A percentile compares a stretch with the other conserved stretches of the same genome.
These are phyloP conservation scores for Fusarium torreyae DNA, from an alignment of 2,329 filamentous ascomycete genomes.

Conservation along the genomic window DNA sequence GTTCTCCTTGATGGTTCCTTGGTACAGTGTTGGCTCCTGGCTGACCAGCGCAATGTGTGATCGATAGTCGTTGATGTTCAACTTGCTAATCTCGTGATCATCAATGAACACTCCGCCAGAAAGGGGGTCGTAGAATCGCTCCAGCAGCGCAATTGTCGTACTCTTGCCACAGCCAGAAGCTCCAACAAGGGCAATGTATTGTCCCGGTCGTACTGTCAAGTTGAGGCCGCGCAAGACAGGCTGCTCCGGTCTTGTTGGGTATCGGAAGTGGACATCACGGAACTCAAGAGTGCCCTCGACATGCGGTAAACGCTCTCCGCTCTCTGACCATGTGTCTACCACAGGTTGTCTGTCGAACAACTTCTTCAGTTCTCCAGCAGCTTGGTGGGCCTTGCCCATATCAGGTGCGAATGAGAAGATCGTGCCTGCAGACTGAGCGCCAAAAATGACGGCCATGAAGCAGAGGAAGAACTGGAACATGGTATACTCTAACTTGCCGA, in stretches of 20 bases:
- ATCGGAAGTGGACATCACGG: slow-evolving; percentile 92
- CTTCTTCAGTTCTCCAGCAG: slow-evolving; percentile 83
- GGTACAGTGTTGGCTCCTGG: slow-evolving; percentile 95
- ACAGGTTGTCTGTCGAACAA: slow-evolving; percentile 86
- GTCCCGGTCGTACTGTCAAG: slow-evolving; percentile 79
- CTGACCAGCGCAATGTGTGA: slow-evolving; percentile 88
- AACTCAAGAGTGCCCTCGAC: slow-evolving; percentile 90
- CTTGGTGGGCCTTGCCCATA: slow-evolving; percentile 92
- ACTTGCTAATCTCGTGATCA: slow-evolving; percentile 81
- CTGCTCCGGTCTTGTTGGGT: slow-evolving; percentile 91
- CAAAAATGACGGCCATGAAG: slow-evolving; percentile 90
- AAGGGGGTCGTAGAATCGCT: slow-evolving; percentile 94
- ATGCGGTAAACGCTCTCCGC: slow-evolving; percentile 73
- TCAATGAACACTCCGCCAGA: slow-evolving; percentile 86
- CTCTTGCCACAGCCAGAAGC: slow-evolving; percentile 95
- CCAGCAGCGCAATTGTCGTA: slow-evolving; percentile 91
- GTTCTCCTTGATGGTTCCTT: slow-evolving; percentile 92
- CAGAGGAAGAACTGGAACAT: slow-evolving; percentile 94
- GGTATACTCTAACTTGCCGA: slow-evolving; percentile 78
- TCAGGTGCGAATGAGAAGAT: slow-evolving; percentile 93
- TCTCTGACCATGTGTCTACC: slow-evolving; percentile 85
- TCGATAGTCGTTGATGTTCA: slow-evolving; percentile 91
- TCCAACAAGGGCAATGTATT: slow-evolving; percentile 93
- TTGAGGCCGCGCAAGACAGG: slow-evolving; percentile 91
- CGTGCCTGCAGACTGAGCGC: slow-evolving; percentile 90